These are phyloP conservation scores for Teratosphaeriaceae sp. DNA, from an alignment of 2,329 filamentous ascomycete species.

Conservation along the genomic window DNA sequence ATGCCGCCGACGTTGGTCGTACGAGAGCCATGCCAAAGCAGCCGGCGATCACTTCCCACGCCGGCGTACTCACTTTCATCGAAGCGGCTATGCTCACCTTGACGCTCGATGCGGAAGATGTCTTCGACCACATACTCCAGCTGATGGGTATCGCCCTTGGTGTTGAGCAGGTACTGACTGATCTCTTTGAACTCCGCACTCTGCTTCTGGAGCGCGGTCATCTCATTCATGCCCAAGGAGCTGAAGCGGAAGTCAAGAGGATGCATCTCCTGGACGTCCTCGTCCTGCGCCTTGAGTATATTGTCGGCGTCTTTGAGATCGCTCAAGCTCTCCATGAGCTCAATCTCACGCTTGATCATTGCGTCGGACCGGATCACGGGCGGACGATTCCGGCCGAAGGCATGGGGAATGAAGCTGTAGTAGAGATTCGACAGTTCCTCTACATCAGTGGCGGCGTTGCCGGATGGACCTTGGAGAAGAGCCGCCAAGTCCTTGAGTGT, in stretches of 20 bases:
- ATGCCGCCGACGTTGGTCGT: slow-evolving; percentile 83
- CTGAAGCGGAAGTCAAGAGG: slow-evolving; percentile 66
- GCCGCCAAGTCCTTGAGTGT: slow-evolving; percentile 68
- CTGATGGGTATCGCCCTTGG: slow-evolving; percentile 60
- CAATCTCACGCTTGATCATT: slow-evolving; percentile 67
- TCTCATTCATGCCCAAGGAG: slow-evolving; percentile 66
- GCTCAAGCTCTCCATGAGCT: slow-evolving; percentile 70
- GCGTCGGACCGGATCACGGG: slow-evolving; percentile 55
- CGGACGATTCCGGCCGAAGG: slow-evolving; percentile 66
- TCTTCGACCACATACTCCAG: slow-evolving; percentile 57
- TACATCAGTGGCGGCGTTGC: slow-evolving; percentile 35
- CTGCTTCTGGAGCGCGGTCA: slow-evolving; percentile 57
- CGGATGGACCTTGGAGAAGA: slow-evolving; percentile 49
- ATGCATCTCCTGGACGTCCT: slow-evolving; percentile 46
- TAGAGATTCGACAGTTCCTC: slow-evolving; percentile 68
- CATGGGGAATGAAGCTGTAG: slow-evolving; percentile 76
- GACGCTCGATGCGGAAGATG: slow-evolving; percentile 76
- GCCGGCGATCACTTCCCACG: slow-evolving; percentile 56
- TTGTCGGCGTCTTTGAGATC: slow-evolving; percentile 79
- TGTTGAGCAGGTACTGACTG: slow-evolving; percentile 58
- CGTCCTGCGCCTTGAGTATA: slow-evolving; percentile 61
- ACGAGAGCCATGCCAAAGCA: slow-evolving; percentile 86
- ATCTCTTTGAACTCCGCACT: slow-evolving; percentile 61
- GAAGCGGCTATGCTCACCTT: slow-evolving; percentile 66
- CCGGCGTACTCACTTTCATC: slow-evolving; percentile 48